A percentile compares a stretch with the other conserved stretches of the same genome.
These are phyloP conservation scores for Vanrija pseudolonga DNA, from an alignment of 1,284 basidiomycete genomes.

Conservation along the genomic window DNA sequence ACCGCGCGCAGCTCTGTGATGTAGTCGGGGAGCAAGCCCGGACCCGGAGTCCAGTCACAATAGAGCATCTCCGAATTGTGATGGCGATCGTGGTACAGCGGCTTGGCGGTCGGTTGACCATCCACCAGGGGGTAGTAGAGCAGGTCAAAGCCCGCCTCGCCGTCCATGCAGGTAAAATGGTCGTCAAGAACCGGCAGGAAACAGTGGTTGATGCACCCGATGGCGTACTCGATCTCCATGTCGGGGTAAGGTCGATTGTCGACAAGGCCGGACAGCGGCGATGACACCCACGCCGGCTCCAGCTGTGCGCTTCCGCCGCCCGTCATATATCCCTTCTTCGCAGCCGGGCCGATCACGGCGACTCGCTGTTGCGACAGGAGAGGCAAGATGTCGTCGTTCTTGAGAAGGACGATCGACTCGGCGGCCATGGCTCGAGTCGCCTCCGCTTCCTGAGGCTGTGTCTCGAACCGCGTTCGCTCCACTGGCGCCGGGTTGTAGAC, in stretches of 20 bases:
- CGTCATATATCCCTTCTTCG: constrained; percentile 30
- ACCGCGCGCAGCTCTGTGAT: constrained; percentile 21
- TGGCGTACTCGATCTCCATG: constrained; percentile 50
- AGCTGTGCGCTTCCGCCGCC: constrained; percentile 57
- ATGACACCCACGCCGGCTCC: not conserved
- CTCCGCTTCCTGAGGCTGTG: constrained; percentile 20
- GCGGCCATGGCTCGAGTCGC: constrained; percentile 24
- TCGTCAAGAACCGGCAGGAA: constrained; percentile 21
- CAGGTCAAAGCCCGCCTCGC: constrained; percentile 19
- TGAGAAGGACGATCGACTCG: constrained; percentile 58
- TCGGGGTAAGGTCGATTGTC: constrained; percentile 23
- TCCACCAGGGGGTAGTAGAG: constrained; percentile 18
- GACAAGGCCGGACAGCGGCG: not conserved
- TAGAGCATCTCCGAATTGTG: constrained; percentile 10
- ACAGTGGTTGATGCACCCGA: constrained; percentile 20
- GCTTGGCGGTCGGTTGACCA: constrained; percentile 10
- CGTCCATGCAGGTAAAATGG: constrained; percentile 20
- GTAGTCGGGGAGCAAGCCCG: not conserved
- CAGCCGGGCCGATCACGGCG: constrained; percentile 2
- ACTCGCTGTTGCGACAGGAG: not conserved
- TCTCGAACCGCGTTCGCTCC: constrained; percentile 25
- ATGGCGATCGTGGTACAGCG: not conserved
- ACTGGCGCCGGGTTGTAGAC: constrained; percentile 19
- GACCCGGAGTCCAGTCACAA: too few species aligned
- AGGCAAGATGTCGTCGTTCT: not conserved